Conservation (phyloP, 2,329 filamentous ascomycete genomes). For the Diaporthe aspalathi region DNA sequence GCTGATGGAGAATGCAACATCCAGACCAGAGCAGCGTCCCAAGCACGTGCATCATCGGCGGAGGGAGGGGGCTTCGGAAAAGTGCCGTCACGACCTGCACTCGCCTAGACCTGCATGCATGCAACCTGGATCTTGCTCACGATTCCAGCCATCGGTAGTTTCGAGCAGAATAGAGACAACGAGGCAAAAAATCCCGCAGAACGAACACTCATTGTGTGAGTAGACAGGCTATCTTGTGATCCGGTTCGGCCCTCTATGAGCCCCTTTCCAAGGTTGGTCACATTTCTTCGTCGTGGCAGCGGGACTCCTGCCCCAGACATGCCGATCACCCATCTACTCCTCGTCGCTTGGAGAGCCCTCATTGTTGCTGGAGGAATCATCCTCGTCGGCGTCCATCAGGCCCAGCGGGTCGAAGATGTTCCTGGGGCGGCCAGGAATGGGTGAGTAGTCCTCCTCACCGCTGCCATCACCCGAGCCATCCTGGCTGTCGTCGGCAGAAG, state of each 20-base stretch:
- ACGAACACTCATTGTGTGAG: neutral
- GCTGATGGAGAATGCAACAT: neutral
- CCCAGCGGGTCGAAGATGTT: neutral
- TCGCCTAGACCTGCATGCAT: neutral
- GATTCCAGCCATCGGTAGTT: too few relatives aligned
- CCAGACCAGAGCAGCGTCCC: neutral
- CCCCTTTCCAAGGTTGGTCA: neutral
- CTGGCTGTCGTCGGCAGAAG: neutral
- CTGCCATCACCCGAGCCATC: neutral
- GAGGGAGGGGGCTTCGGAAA: neutral
- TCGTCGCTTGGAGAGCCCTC: too few relatives aligned
- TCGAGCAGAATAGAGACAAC: neutral
- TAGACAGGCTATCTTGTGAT: neutral
- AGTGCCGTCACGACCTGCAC: neutral
- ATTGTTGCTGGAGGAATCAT: neutral
- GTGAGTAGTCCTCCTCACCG: neutral
- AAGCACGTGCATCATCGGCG: slow-evolving; percentile 13
- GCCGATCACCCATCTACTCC: neutral
- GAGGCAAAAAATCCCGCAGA: neutral
- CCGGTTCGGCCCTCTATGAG: neutral
- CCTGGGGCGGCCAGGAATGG: neutral
- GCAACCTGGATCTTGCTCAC: too few relatives aligned
- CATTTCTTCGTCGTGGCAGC: neutral
- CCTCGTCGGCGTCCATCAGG: neutral
- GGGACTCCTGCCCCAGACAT: too few relatives aligned